Evolutionary conservation across 2,329 filamentous ascomycete species (phyloP), one percentile per base, ranked within the genome.

Genomic region (Fusarium annulatum): DNA sequence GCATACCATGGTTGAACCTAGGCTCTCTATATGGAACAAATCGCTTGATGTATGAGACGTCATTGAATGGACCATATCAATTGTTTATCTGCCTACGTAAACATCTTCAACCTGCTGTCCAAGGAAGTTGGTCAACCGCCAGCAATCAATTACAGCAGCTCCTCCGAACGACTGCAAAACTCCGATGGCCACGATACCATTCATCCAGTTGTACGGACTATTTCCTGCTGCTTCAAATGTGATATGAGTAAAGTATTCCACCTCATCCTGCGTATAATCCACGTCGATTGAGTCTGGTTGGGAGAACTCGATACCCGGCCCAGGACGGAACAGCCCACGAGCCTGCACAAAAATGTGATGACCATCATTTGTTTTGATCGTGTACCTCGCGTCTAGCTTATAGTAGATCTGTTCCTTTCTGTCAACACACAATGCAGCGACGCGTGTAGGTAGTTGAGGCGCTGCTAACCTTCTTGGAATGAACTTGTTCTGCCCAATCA

Each of bases 201-300:
- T 76, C 60, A 76, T 61, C 72, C 72, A 76, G 3, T 58, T 46
- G 21, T 76, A 73, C 0, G 39, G 39, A n/a, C 70, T 75, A 0
- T 55, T 55, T 1, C 72, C 72, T 1, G 72, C 64, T 0, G 73
- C 70, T 15, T 75, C 72, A 26, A 76, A 72, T 3, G 41, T 59
- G 18, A 76, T 64, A 19, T 73, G 60, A 2, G 73, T 75, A 55
- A 75, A 76, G 14, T 76, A 75, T 18, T 76, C 73, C 7, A 67
- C 60, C 3, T 72, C 70, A 4, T 75, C 72, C 19, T 76, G 70
- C 0, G 62, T 55, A 5, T 55, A 55, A 21, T 55, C 36, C n/a
- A 55, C 51, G 36, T 55, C 51, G 9, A 55, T 19, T 6, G 51
- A 55, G 51, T 55, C 51, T 18, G 51, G 51, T 2, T 55, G 51